phyloP scores from a whole-genome alignment of 2,329 filamentous ascomycete genomes.

The Phoma sp. region DNA sequence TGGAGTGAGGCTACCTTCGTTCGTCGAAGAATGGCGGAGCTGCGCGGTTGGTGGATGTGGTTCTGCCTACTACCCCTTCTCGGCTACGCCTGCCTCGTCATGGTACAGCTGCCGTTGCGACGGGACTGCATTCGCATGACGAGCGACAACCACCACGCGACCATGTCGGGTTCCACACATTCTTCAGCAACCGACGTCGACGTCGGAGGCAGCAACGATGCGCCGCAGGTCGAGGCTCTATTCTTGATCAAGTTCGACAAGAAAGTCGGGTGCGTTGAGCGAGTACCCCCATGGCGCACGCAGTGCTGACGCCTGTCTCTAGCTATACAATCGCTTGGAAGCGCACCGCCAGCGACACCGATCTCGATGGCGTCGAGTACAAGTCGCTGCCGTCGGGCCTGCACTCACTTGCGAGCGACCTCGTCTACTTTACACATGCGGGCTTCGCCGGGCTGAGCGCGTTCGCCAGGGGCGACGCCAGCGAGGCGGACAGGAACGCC shows the following conservation, averaged over 20 bases:
- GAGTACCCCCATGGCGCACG: constrained; percentile 3
- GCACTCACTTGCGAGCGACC: constrained; percentile 84
- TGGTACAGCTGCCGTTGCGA: background rate
- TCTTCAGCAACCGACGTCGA: constrained; percentile 41
- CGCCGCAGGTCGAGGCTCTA: constrained; percentile 65
- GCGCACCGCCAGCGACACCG: constrained; percentile 68
- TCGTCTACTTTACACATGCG: constrained; percentile 90
- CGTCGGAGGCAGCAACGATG: constrained; percentile 21
- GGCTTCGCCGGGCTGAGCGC: constrained; percentile 87
- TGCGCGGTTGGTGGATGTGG: background rate
- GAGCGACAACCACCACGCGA: constrained; percentile 5
- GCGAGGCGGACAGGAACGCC: constrained; percentile 81
- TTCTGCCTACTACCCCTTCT: background rate
- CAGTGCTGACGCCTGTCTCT: constrained; percentile 10
- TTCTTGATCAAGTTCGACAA: constrained; percentile 93
- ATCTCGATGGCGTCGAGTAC: constrained; percentile 89
- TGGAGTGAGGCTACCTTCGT: no score
- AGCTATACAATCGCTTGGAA: constrained; percentile 90
- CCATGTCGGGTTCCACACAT: constrained; percentile 37
- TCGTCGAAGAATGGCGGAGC: background rate
- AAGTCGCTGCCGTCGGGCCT: constrained; percentile 93
- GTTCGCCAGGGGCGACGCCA: constrained; percentile 83
- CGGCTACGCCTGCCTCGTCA: constrained; percentile 14
- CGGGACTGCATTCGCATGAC: constrained; percentile 5
- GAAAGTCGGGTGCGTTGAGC: constrained; percentile 73